Evolutionary conservation across 257 asterid genomes (phyloP), one percentile per base, ranked within the genome.

Genomic region (Galeopsis tetrahit): DNA sequence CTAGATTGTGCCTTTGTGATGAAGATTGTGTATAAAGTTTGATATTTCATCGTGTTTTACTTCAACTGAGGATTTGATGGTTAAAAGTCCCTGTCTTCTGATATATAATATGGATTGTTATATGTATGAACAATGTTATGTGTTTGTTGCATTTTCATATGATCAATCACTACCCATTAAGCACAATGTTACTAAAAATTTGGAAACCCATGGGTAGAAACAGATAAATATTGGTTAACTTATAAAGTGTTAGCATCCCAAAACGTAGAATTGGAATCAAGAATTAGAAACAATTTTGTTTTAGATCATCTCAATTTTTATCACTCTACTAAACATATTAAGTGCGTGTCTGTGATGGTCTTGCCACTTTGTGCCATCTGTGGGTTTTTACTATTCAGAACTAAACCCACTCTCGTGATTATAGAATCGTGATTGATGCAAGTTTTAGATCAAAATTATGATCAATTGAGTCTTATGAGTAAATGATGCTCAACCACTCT

Each of bases 1-100:
- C 68, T 76, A 13, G 46, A 28, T 60, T 76, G 66, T 64, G 66
- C 10, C 33, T 60, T 10, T 53, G 48, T 43, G 78, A 43, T 58
- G 49, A 67, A 70, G 63, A 70, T 59, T 82, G 80, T 86, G 49
- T 68, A 75, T 84, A 88, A 44, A 53, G 67, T 64, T 72, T 66
- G 75, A 56, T 69, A 15, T 62, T 74, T 21, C 0, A 6, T 58
- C 15, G 48, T 49, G 33, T 66, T 49, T 9, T 39, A 48, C 53
- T 43, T 31, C 11, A 28, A 36, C 62, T 65, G 57, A 44, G 70
- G 65, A 75, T 68, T 66, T 68, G 35, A 44, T 52, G 63, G 42
- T 61, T 43, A 32, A 63, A 70, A 59, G n/a, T 38, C 34, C 55
- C 61, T 60, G 63, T 67, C 68, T 51, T 7, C 34, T 59, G 63